These are phyloP conservation scores for Chalaropsis thielavioides DNA, from an alignment of 2,329 filamentous ascomycete genomes.

Conservation along the genomic window DNA sequence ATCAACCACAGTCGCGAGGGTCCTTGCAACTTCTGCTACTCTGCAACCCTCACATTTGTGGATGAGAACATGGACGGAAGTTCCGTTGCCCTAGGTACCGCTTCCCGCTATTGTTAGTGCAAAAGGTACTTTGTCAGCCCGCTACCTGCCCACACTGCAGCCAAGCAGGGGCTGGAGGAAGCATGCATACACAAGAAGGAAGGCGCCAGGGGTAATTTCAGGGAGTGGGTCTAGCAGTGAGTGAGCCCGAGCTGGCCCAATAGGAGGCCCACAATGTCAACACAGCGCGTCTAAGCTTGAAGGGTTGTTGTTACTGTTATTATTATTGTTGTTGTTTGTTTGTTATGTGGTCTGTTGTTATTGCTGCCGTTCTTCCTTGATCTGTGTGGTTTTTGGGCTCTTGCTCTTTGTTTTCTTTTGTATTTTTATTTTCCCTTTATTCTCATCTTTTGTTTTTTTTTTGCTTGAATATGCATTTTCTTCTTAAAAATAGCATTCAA, in stretches of 20 bases:
- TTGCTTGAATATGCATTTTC: too few relatives aligned
- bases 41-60: neutral
- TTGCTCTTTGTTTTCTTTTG: too few relatives aligned
- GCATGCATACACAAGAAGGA: neutral
- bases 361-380: neutral
- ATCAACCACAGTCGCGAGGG: neutral
- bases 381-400: too few relatives aligned
- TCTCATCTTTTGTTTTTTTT: too few relatives aligned
- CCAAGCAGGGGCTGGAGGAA: neutral
- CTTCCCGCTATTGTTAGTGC: neutral
- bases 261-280: neutral
- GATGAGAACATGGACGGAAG: neutral
- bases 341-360: neutral
- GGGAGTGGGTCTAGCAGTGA: neutral
- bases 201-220: constrained; percentile 1
- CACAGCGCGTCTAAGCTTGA: neutral
- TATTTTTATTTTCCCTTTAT: too few relatives aligned
- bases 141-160: neutral
- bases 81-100: constrained; percentile 3
- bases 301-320: neutral
- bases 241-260: neutral
- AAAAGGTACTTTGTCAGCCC: constrained; percentile 1
- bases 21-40: constrained; percentile 4
- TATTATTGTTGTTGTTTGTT: neutral
- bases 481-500: too few relatives aligned